Evolutionary conservation across 345 rosid genomes (phyloP).

Genomic region (Lagerstroemia speciosa): DNA sequence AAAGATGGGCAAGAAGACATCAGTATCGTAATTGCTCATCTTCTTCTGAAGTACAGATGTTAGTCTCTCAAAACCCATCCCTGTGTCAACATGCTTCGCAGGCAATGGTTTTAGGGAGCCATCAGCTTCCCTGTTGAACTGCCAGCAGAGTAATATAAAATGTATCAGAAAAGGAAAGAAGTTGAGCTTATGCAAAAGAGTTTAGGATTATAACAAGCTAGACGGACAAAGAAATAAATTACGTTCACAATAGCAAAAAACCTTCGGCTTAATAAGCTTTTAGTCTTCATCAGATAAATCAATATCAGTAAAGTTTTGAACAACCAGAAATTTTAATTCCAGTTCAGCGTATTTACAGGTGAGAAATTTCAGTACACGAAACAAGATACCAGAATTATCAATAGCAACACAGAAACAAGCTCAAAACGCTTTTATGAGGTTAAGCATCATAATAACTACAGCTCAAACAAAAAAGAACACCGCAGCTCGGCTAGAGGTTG

Average conservation of each 20-base stretch:
- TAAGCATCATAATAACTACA: neutral
- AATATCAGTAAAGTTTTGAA: neutral
- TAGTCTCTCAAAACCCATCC: slow-evolving; percentile 94
- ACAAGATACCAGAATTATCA: neutral
- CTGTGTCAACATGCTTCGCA: slow-evolving; percentile 97
- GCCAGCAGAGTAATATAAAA: slow-evolving; percentile 15
- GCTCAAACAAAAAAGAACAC: neutral
- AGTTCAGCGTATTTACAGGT: neutral
- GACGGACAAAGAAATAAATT: neutral
- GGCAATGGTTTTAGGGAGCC: slow-evolving; percentile 81
- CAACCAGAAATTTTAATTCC: neutral
- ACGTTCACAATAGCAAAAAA: neutral
- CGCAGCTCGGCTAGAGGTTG: too few species aligned
- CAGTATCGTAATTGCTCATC: slow-evolving; percentile 99
- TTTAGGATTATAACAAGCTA: neutral
- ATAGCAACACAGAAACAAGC: neutral
- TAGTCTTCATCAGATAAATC: neutral
- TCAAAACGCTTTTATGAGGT: neutral
- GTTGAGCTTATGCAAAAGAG: neutral
- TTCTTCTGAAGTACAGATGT: slow-evolving; percentile 85
- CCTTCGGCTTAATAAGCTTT: neutral
- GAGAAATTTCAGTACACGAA: neutral
- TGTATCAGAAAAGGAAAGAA: slow-evolving; percentile 1
- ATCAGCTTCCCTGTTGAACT: slow-evolving; percentile 92
- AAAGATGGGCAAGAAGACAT: slow-evolving; percentile 86